A percentile compares a stretch with the other conserved stretches of the same genome.
Evolutionary conservation across 1,284 basidiomycete species (phyloP).

Genomic region (Rhodotorula sp.): DNA sequence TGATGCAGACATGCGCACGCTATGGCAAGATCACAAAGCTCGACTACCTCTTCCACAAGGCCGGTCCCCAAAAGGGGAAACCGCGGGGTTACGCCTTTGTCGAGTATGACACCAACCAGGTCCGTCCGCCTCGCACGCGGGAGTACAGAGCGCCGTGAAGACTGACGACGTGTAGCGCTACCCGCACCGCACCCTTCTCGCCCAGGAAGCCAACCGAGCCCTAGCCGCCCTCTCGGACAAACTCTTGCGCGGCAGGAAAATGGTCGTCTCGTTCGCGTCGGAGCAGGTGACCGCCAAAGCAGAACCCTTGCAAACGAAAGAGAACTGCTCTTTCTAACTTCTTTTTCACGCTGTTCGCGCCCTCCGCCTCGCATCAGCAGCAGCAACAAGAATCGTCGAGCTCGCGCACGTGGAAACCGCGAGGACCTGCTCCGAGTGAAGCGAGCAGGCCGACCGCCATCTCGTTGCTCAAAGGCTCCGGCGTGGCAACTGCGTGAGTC

Average conservation of each 20-base stretch:
- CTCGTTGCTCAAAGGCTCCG: conserved; percentile 75
- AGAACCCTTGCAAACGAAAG: too few relatives aligned
- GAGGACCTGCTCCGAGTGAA: conserved; percentile 13
- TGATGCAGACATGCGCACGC: conserved; percentile 85
- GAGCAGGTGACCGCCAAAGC: conserved; percentile 55
- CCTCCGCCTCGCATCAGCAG: conserved; percentile 40
- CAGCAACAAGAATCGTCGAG: conserved; percentile 2
- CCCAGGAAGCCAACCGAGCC: conserved; percentile 80
- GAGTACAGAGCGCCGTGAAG: too few relatives aligned
- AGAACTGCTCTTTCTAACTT: too few relatives aligned
- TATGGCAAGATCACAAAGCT: conserved; percentile 88
- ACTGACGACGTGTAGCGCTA: not conserved
- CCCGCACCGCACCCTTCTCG: conserved; percentile 16
- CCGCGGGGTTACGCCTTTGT: conserved; percentile 94
- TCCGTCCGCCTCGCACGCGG: conserved; percentile 55
- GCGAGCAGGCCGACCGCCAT: conserved; percentile 78
- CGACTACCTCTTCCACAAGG: conserved; percentile 93
- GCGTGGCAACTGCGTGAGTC: conserved; percentile 63
- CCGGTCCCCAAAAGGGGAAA: conserved; percentile 81
- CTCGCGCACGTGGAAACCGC: conserved; percentile 17
- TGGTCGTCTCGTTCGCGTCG: conserved; percentile 78
- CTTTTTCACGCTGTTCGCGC: conserved; percentile 11
- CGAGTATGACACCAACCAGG: conserved; percentile 74
- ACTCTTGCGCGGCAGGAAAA: conserved; percentile 76
- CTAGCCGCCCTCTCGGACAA: conserved; percentile 73